These are phyloP conservation scores for Spinacia oleracea DNA, from an alignment of 179 eudicot genomes.

Conservation along the genomic window DNA sequence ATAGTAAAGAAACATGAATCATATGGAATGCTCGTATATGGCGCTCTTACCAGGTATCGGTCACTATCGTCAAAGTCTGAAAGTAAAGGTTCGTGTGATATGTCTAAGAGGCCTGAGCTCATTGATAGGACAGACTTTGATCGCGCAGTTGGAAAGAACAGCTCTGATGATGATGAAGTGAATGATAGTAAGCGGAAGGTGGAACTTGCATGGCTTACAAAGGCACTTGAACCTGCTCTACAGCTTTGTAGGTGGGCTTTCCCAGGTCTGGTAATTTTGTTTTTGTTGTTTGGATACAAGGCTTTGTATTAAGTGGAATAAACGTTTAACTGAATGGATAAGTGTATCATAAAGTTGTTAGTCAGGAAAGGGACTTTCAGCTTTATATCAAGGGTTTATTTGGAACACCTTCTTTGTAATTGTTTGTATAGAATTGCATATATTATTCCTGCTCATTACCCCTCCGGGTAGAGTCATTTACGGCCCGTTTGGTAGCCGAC, in stretches of 20 bases:
- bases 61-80: constrained; percentile 54
- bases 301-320: constrained; percentile 5
- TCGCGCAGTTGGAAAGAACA: constrained; percentile 37
- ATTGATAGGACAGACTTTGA: constrained; percentile 30
- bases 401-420: background rate
- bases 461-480: background rate
- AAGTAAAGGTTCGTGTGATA: constrained; percentile 32
- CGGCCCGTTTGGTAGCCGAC: too few relatives aligned
- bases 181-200: constrained; percentile 52
- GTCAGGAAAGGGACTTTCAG: background rate
- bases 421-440: background rate
- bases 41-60: constrained; percentile 49
- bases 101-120: constrained; percentile 33
- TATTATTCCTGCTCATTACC: background rate
- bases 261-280: constrained; percentile 53
- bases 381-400: background rate
- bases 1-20: constrained; percentile 42
- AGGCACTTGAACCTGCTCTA: constrained; percentile 88
- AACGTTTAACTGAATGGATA: background rate
- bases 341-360: background rate
- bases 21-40: constrained; percentile 43
- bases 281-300: background rate
- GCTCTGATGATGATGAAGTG: constrained; percentile 62
- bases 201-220: constrained; percentile 80
- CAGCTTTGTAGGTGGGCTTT: constrained; percentile 72